phyloP scores from a whole-genome alignment of 1,284 basidiomycete genomes.

The Melampsora abietis-canadensis region DNA sequence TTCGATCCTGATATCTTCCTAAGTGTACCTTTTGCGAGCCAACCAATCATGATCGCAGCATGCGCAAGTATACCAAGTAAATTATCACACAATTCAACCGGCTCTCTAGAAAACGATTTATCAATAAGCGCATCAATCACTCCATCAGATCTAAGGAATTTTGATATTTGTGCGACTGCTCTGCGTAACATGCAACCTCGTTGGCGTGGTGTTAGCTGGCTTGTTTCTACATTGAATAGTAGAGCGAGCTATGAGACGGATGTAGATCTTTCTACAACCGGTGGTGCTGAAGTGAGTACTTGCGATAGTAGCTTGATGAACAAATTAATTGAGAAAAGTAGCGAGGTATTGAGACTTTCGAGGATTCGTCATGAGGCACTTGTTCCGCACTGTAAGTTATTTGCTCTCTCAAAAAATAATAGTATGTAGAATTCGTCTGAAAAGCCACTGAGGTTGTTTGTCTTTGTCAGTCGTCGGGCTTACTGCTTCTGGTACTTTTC shows the following conservation, averaged over 20 bases:
- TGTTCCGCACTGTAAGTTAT: neutral
- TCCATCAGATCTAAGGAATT: constrained; percentile 8
- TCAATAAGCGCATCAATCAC: neutral
- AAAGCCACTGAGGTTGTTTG: neutral
- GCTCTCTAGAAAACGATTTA: too few relatives aligned
- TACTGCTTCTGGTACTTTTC: constrained; percentile 20
- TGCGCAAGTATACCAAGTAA: constrained; percentile 12
- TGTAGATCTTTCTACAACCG: constrained; percentile 22
- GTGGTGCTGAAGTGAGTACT: constrained; percentile 22
- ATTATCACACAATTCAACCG: neutral
- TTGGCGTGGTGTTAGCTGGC: constrained; percentile 21
- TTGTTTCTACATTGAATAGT: constrained; percentile 25
- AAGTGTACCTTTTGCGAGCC: constrained; percentile 23
- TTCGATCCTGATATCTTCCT: constrained; percentile 21
- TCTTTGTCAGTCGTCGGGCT: constrained; percentile 2
- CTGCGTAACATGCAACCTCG: constrained; percentile 14
- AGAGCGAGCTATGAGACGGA: constrained; percentile 16
- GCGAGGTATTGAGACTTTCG: neutral
- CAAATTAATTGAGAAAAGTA: constrained; percentile 8
- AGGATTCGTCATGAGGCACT: neutral
- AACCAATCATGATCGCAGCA: constrained; percentile 21
- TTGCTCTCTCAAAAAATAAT: neutral
- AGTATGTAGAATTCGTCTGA: too few relatives aligned
- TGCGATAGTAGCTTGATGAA: constrained; percentile 26
- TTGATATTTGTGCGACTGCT: constrained; percentile 13